phyloP scores from a whole-genome alignment of 495 filamentous ascomycete species.

The Penicillium tannophilum region DNA sequence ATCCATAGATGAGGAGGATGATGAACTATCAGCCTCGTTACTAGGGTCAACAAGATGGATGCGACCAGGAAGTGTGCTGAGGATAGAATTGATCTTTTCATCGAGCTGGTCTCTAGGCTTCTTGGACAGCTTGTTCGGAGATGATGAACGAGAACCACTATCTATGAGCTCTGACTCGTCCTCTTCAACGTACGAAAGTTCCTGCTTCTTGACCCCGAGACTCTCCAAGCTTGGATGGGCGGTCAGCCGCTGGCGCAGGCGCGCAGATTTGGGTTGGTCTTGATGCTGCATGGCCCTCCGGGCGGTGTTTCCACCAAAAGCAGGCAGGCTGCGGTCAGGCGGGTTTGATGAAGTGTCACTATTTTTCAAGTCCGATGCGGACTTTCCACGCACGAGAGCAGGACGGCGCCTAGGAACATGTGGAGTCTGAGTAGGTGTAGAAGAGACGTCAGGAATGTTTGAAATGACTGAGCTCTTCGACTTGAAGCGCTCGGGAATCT shows the following conservation, averaged over 20 bases:
- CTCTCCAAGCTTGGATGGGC: constrained; percentile 44
- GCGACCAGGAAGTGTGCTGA: constrained; percentile 75
- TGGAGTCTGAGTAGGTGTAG: constrained; percentile 16
- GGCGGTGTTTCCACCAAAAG: constrained; percentile 19
- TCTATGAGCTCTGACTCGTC: constrained; percentile 24
- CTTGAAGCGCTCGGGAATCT: constrained; percentile 10
- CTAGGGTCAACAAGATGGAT: constrained; percentile 64
- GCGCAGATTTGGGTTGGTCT: constrained; percentile 28
- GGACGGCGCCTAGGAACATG: constrained; percentile 21
- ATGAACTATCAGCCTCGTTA: constrained; percentile 32
- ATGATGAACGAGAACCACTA: constrained; percentile 34
- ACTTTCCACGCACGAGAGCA: constrained; percentile 25
- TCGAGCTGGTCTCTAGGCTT: constrained; percentile 71
- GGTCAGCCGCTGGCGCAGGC: constrained; percentile 36
- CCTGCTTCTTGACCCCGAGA: constrained; percentile 34
- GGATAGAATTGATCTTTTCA: constrained; percentile 80
- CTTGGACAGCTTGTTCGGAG: constrained; percentile 33
- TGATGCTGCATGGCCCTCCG: constrained; percentile 24
- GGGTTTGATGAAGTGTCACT: constrained; percentile 11
- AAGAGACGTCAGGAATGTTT: constrained; percentile 10
- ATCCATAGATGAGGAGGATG: constrained; percentile 43
- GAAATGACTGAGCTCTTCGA: constrained; percentile 10
- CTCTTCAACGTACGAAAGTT: constrained; percentile 31
- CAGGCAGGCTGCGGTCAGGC: constrained; percentile 19
- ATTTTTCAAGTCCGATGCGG: constrained; percentile 21